Conservation (phyloP, 129 eudicot genomes). For the Helianthus tuberosus region DNA sequence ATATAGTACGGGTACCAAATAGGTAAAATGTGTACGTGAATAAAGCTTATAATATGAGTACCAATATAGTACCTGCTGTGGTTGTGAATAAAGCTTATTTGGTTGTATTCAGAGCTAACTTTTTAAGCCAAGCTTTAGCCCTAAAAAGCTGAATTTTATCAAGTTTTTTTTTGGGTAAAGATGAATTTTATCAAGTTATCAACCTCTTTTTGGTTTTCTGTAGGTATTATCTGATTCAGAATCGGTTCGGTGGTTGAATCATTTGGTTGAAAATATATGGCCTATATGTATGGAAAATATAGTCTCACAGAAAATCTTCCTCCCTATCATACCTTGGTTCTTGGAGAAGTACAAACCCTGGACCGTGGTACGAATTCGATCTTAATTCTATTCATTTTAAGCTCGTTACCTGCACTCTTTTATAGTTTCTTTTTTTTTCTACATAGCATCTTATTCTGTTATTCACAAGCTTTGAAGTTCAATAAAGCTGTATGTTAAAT, state of each 20-base stretch:
- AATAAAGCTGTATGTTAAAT: slow-evolving; percentile 2
- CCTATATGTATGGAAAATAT: slow-evolving; percentile 83
- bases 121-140: too few relatives aligned
- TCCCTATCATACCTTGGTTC: slow-evolving; percentile 94
- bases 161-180: too few relatives aligned
- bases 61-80: too few relatives aligned
- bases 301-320: slow-evolving; percentile 84
- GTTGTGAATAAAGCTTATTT: too few relatives aligned
- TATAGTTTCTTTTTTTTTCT: slow-evolving; percentile 4
- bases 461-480: slow-evolving; percentile 3
- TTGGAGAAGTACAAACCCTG: slow-evolving; percentile 94
- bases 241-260: slow-evolving; percentile 87
- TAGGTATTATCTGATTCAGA: slow-evolving; percentile 92
- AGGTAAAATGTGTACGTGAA: too few relatives aligned
- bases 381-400: slow-evolving; percentile 1
- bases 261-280: slow-evolving; percentile 89
- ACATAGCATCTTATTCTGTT: slow-evolving; percentile 13
- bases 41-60: too few relatives aligned
- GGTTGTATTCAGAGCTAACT: too few relatives aligned
- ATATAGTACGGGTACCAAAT: too few relatives aligned
- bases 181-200: background rate
- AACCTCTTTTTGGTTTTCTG: slow-evolving; percentile 5
- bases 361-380: slow-evolving; percentile 69
- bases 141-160: background rate
- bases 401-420: background rate